Evolutionary conservation across 176 grass and related monocot species (phyloP), one percentile per base, ranked within the genome.

Genomic region (Chloris gayana): DNA sequence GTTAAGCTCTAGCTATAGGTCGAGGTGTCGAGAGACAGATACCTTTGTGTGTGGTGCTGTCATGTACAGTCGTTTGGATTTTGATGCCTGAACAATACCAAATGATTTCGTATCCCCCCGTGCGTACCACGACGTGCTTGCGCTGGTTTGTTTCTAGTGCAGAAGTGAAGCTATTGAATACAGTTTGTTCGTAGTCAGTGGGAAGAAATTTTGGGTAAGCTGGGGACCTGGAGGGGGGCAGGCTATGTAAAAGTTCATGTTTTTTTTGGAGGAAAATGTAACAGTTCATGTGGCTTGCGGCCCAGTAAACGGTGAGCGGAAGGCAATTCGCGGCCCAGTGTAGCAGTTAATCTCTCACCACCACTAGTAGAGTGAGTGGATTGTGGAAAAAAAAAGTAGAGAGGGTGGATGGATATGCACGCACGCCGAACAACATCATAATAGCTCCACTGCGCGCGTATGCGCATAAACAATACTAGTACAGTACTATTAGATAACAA

Each of bases 41-140:
- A 4, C 47, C 72, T 76, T 76, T 69, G 50, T 21, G 64, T 76
- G 50, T 26, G 18, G 41, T 60, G 39, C 63, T 26, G 41, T 78
- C 30, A n/a, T 49, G 39, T 37, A 64, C 74, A 71, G 31, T 26
- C 8, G 13, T 35, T 63, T 27, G 31, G 66, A 71, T 85, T 50
- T 78, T 64, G 83, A 78, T 76, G 54, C 66, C 34, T 44, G 62
- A 85, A 39, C 66, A 21, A 78, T 41, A n/a, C 14, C 32, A 19
- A 18, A 14, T 38, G 27, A 37, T 38, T 35, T 50, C 41, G 4
- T 5, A n/a, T 47, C n/a, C 0, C 8, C 47, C 3, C 13, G 1
- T 24, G 31, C 26, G 45, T 68, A 22, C 14, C 6, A 19, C 19
- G 58, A 53, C 10, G 10, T 53, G 0, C 4, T 50, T 50, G 14